Evolutionary conservation across 371 early-diverging fungal genomes (phyloP).

Genomic region (Catenaria anguillulae): DNA sequence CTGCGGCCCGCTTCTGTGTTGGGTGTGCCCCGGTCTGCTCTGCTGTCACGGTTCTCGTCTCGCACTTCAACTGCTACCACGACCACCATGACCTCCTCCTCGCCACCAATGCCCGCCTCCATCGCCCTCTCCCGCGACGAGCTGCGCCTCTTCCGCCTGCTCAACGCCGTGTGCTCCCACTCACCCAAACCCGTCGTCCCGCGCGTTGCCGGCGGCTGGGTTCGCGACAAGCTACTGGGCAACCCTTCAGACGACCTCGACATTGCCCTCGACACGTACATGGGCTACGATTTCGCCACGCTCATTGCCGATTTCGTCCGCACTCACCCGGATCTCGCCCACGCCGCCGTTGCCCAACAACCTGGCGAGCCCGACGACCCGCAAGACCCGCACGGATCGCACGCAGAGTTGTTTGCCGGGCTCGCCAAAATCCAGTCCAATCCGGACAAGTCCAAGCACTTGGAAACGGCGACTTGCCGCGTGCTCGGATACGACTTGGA

Average conservation of each 20-base stretch:
- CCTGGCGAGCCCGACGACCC: not conserved
- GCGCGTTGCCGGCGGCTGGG: conserved; percentile 98
- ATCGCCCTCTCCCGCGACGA: conserved; percentile 45
- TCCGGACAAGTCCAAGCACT: conserved; percentile 95
- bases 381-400: conserved; percentile 8
- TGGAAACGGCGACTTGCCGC: conserved; percentile 91
- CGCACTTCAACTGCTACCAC: too few relatives aligned
- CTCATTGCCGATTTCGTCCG: conserved; percentile 53
- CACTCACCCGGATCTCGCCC: conserved; percentile 22
- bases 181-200: conserved; percentile 43
- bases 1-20: too few relatives aligned
- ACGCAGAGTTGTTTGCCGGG: conserved; percentile 7
- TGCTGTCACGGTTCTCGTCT: too few relatives aligned
- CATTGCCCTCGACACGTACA: conserved; percentile 87
- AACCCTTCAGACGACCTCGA: conserved; percentile 86
- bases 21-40: too few relatives aligned
- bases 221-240: conserved; percentile 93
- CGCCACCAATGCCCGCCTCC: too few relatives aligned
- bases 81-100: too few relatives aligned
- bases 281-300: conserved; percentile 85
- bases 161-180: conserved; percentile 37
- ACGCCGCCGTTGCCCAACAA: not conserved
- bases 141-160: conserved; percentile 38
- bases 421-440: conserved; percentile 81
- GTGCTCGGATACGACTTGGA: conserved; percentile 73